Evolutionary conservation across 139 green algal genomes (phyloP).

Genomic region (Yamagishiella unicocca): DNA sequence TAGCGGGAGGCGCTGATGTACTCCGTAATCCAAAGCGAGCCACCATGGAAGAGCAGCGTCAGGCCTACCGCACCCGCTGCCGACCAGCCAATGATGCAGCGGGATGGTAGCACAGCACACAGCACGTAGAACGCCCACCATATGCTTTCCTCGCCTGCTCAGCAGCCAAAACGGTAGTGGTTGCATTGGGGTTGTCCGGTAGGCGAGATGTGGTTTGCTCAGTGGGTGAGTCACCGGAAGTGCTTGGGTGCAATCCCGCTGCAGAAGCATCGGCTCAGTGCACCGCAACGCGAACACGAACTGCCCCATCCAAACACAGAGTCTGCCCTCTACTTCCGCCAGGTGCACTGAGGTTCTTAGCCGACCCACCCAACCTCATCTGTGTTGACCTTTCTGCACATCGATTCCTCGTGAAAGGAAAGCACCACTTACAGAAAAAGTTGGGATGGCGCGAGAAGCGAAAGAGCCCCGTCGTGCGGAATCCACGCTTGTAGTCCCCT

Average conservation of each 20-base stretch:
- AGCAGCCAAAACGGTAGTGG: not conserved
- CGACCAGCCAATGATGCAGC: constrained; percentile 20
- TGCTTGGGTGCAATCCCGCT: no score
- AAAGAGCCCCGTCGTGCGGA: constrained; percentile 26
- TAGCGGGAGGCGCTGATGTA: constrained; percentile 10
- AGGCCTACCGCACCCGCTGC: constrained; percentile 19
- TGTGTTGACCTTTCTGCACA: no score
- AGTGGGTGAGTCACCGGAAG: no score
- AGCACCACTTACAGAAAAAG: constrained; percentile 28
- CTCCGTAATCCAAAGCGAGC: constrained; percentile 48
- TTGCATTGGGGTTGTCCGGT: no score
- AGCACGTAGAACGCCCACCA: constrained; percentile 42
- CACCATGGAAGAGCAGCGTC: constrained; percentile 29
- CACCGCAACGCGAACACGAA: no score
- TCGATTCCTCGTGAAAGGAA: no score
- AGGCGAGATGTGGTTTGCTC: no score
- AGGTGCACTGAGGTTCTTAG: no score
- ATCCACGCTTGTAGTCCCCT: constrained; percentile 23
- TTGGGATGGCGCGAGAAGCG: constrained; percentile 33
- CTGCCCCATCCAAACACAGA: no score
- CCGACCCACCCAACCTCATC: no score
- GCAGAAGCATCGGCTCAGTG: no score
- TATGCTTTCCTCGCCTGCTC: constrained; percentile 36
- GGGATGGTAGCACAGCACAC: not conserved
- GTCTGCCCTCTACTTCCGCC: no score